phyloP scores from a whole-genome alignment of 495 filamentous ascomycete species.

The Penicillium arizonense region DNA sequence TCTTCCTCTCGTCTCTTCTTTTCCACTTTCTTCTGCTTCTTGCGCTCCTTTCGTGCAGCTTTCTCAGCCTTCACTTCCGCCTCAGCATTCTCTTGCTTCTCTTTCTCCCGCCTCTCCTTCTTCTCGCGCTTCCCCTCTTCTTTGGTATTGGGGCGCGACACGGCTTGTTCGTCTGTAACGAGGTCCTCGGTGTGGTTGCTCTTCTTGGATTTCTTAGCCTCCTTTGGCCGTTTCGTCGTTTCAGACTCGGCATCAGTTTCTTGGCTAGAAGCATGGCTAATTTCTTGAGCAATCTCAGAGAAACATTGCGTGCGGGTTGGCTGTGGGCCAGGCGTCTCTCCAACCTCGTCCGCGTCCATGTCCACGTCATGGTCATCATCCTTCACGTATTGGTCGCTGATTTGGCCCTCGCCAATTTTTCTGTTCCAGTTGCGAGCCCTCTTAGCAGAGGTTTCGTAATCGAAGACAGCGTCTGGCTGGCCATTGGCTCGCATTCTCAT shows the following conservation, averaged over 20 bases:
- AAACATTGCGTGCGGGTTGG: no score
- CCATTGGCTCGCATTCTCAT: constrained; percentile 15
- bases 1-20: constrained; percentile 10
- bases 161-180: neutral
- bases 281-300: no score
- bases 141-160: neutral
- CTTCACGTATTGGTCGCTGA: constrained; percentile 23
- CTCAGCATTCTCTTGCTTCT: constrained; percentile 8
- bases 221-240: neutral
- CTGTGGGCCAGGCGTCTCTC: no score
- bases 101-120: constrained; percentile 6
- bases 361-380: constrained; percentile 15
- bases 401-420: neutral
- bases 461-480: constrained; percentile 26
- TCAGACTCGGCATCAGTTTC: neutral
- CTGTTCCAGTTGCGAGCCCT: constrained; percentile 4
- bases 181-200: neutral
- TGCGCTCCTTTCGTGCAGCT: neutral
- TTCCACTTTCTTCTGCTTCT: constrained; percentile 6
- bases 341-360: neutral
- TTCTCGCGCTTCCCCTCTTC: constrained; percentile 12
- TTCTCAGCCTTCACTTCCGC: neutral
- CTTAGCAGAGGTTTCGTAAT: constrained; percentile 9
- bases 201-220: constrained; percentile 4
- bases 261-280: no score